A percentile compares a stretch with the other conserved stretches of the same genome.
These are phyloP conservation scores for Pythium utonaiense DNA, from an alignment of 352 stramenopile species.

Conservation along the genomic window DNA sequence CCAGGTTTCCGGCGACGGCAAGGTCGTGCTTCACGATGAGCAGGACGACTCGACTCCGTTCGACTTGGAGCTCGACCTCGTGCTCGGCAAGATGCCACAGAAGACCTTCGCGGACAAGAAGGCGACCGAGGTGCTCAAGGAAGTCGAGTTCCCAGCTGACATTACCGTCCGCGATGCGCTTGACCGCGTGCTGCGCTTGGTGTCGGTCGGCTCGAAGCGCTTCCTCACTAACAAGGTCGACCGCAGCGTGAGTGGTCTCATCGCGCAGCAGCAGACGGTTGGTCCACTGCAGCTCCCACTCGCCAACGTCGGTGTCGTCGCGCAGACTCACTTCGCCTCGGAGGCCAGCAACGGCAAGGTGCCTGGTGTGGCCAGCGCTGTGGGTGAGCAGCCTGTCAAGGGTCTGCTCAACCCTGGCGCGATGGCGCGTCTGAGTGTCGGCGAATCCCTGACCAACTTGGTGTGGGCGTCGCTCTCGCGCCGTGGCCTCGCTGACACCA, in stretches of 20 bases:
- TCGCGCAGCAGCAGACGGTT: slow-evolving; percentile 99
- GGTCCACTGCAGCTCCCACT: slow-evolving; percentile 96
- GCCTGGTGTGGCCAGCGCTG: slow-evolving; percentile 94
- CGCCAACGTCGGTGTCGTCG: slow-evolving; percentile 96
- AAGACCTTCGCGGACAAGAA: slow-evolving; percentile 97
- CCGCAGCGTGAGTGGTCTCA: slow-evolving; percentile 95
- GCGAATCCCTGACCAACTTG: slow-evolving; percentile 98
- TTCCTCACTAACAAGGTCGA: slow-evolving; percentile 97
- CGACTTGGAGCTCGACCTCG: slow-evolving; percentile 96
- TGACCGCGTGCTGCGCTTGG: slow-evolving; percentile 93
- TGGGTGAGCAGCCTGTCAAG: slow-evolving; percentile 98
- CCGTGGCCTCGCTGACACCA: slow-evolving; percentile 95
- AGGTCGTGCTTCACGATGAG: slow-evolving; percentile 97
- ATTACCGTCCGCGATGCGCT: slow-evolving; percentile 89
- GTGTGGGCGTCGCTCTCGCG: slow-evolving; percentile 93
- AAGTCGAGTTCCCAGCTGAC: slow-evolving; percentile 82
- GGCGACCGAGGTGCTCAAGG: slow-evolving; percentile 40
- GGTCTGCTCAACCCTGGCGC: slow-evolving; percentile 92
- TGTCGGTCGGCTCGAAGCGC: slow-evolving; percentile 98
- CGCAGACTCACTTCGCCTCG: slow-evolving; percentile 93
- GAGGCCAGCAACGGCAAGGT: slow-evolving; percentile 58
- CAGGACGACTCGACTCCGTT: slow-evolving; percentile 93
- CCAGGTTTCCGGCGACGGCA: slow-evolving; percentile 93
- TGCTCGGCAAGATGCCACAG: slow-evolving; percentile 98
- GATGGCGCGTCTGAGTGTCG: slow-evolving; percentile 96